phyloP scores from a whole-genome alignment of 1,139 yeast species.

The Trichomonascaceae sp. region DNA sequence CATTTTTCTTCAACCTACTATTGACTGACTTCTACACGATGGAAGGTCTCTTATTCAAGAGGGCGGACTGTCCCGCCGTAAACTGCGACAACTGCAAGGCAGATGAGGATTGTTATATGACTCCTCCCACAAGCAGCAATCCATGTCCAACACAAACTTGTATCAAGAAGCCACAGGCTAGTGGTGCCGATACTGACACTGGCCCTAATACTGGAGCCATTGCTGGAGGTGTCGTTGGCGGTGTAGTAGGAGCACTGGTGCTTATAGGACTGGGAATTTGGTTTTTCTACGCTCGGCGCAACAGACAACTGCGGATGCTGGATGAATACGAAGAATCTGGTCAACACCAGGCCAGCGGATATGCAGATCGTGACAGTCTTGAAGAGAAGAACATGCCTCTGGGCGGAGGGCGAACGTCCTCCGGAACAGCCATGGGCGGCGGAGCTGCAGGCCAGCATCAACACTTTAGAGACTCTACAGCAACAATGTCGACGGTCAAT shows the following conservation, averaged over 20 bases:
- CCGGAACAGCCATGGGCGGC: too few relatives aligned
- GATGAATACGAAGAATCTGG: constrained; percentile 2
- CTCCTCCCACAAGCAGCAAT: constrained; percentile 4
- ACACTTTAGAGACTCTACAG: constrained; percentile 11
- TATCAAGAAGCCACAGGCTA: constrained; percentile 17
- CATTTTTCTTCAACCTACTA: too few relatives aligned
- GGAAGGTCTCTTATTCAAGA: too few relatives aligned
- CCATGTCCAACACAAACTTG: constrained; percentile 18
- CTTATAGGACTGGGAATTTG: constrained; percentile 18
- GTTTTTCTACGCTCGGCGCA: constrained; percentile 16
- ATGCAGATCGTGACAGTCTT: constrained; percentile 2
- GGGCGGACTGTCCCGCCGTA: too few relatives aligned
- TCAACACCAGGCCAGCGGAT: constrained; percentile 2
- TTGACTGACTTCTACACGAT: too few relatives aligned
- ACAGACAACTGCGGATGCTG: constrained; percentile 8
- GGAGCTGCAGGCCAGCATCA: too few relatives aligned
- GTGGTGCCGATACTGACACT: constrained; percentile 11
- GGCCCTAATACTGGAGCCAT: constrained; percentile 22
- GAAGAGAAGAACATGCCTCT: constrained; percentile 7
- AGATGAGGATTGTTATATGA: constrained; percentile 18
- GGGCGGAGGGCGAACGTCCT: constrained; percentile 10
- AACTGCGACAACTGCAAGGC: too few relatives aligned
- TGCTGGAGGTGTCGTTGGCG: constrained; percentile 29
- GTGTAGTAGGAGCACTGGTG: constrained; percentile 19
- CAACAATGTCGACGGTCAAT: constrained; percentile 15